Percentiles rank a stretch among this genome's conserved stretches.
Conservation (phyloP, 345 rosid species). For the Mallotus nudiflorus region DNA sequence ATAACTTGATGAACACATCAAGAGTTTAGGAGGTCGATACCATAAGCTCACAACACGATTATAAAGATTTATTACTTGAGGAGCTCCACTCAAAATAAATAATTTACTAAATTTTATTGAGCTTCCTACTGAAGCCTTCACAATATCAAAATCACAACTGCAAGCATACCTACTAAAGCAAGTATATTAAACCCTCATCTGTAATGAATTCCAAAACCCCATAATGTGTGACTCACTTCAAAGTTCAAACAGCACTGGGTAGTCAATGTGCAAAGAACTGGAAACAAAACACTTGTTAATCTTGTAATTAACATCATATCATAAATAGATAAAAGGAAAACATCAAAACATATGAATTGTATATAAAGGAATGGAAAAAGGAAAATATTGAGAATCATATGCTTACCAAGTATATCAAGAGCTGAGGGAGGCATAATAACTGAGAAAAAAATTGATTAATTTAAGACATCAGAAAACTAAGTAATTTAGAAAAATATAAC, state of each 20-base stretch:
- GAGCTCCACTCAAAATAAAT: too few species aligned
- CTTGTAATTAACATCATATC: neutral
- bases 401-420: conserved; percentile 65
- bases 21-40: too few species aligned
- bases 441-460: too few species aligned
- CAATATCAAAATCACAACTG: neutral
- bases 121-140: too few species aligned
- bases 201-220: conserved; percentile 69
- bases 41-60: too few species aligned
- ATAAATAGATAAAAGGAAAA: neutral
- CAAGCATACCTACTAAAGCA: conserved; percentile 61
- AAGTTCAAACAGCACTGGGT: conserved; percentile 61
- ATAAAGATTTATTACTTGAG: too few species aligned
- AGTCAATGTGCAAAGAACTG: conserved; percentile 63
- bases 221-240: conserved; percentile 51
- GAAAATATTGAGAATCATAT: neutral
- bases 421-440: conserved; percentile 80
- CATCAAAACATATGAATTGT: neutral
- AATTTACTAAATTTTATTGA: too few species aligned
- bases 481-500: neutral
- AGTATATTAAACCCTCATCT: conserved; percentile 60
- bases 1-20: too few species aligned
- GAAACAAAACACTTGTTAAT: conserved; percentile 3
- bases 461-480: neutral
- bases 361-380: neutral